Conservation (phyloP, 2,329 filamentous ascomycete genomes). For the Fusarium camptoceras region DNA sequence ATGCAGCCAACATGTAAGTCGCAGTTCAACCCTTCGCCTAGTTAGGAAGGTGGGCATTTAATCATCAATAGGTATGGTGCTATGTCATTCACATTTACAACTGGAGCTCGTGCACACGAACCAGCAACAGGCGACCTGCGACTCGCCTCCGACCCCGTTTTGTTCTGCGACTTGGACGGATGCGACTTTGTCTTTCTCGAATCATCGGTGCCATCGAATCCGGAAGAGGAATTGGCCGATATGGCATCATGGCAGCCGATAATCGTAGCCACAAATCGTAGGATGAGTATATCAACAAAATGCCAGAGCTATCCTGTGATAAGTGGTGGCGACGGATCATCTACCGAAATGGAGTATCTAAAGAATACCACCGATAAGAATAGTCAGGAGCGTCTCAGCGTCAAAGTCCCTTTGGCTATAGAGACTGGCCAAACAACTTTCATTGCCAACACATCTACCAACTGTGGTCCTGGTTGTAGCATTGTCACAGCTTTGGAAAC, state of each 20-base stretch:
- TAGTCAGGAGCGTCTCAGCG: not conserved
- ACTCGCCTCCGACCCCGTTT: not conserved
- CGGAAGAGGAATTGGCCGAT: not conserved
- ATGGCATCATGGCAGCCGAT: not conserved
- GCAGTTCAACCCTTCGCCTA: rapidly evolving
- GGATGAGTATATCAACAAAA: not conserved
- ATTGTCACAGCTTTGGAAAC: not conserved
- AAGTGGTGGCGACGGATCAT: not conserved
- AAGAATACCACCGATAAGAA: not conserved
- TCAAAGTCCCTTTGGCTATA: not conserved
- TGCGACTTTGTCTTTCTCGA: not conserved
- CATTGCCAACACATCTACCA: not conserved
- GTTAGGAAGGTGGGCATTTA: not conserved
- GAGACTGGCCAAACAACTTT: not conserved
- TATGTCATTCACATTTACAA: not conserved
- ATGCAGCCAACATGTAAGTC: not conserved
- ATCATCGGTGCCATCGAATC: not conserved
- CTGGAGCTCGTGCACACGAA: not conserved
- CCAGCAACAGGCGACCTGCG: not conserved
- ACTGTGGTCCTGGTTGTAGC: not conserved
- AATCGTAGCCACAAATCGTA: not conserved
- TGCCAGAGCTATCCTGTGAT: not conserved
- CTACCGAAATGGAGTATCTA: not conserved
- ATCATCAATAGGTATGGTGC: not conserved
- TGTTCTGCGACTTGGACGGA: not conserved